These are phyloP conservation scores for Fraxinus latifolia DNA, from an alignment of 305 asterid species.

Conservation along the genomic window DNA sequence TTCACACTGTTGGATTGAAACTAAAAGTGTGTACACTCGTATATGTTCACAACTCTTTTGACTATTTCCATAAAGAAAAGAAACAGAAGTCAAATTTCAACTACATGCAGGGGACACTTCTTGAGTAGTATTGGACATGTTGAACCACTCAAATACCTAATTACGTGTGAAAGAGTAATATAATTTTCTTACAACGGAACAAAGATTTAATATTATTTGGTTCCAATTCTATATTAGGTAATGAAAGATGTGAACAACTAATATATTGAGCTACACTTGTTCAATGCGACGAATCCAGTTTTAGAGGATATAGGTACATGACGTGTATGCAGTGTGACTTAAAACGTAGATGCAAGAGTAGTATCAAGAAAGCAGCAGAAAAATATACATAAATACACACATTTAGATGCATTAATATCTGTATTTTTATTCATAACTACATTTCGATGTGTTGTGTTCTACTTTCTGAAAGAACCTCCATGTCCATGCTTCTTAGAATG, in stretches of 20 bases:
- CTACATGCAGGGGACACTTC: neutral
- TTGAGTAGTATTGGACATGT: neutral
- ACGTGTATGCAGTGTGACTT: neutral
- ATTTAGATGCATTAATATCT: neutral
- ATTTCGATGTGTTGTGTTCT: neutral
- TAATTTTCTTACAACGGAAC: neutral
- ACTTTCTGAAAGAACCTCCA: neutral
- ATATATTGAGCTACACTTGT: neutral
- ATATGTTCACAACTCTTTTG: neutral
- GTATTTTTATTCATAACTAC: neutral
- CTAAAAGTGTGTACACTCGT: neutral
- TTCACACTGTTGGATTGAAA: neutral
- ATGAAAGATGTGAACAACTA: neutral
- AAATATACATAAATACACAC: neutral
- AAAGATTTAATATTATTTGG: neutral
- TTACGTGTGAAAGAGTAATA: constrained; percentile 1
- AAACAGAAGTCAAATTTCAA: neutral
- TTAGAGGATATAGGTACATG: neutral
- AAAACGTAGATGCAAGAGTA: neutral
- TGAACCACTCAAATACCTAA: neutral
- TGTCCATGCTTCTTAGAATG: neutral
- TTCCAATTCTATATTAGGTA: neutral
- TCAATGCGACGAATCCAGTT: neutral
- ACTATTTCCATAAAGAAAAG: neutral
- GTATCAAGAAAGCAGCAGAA: neutral